These are phyloP conservation scores for Suaeda aralocaspica DNA, from an alignment of 148 eudicot species.

Conservation along the genomic window DNA sequence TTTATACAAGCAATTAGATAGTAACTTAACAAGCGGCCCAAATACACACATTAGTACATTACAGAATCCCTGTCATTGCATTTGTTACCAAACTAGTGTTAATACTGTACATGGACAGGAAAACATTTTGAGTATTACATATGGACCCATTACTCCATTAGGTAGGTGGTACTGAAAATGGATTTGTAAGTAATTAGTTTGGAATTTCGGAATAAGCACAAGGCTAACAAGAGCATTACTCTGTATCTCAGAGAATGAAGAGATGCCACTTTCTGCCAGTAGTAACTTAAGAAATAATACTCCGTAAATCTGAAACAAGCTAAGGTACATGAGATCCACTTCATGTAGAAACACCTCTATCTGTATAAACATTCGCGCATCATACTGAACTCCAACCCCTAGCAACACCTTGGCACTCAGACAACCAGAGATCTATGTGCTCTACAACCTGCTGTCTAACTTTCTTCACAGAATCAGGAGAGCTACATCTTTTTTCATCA, in stretches of 20 bases:
- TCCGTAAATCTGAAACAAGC: too few relatives aligned
- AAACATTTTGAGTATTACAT: background rate
- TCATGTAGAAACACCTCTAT: background rate
- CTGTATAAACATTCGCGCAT: background rate
- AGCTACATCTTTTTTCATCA: constrained; percentile 62
- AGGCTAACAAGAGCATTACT: too few relatives aligned
- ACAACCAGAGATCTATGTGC: constrained; percentile 86
- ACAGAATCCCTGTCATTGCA: background rate
- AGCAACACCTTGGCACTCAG: constrained; percentile 60
- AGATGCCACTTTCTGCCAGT: background rate
- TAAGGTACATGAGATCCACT: constrained; percentile 11
- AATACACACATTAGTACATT: too few relatives aligned
- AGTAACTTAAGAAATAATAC: background rate
- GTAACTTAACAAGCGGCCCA: background rate
- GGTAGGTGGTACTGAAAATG: too few relatives aligned
- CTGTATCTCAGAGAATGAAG: constrained; percentile 24
- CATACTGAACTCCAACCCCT: constrained; percentile 50
- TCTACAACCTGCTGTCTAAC: constrained; percentile 69
- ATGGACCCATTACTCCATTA: background rate
- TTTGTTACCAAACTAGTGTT: background rate
- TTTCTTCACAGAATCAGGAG: constrained; percentile 90
- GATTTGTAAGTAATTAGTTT: too few relatives aligned
- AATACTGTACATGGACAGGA: background rate
- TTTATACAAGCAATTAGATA: background rate
- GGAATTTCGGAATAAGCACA: too few relatives aligned